Conservation (phyloP, 257 asterid genomes). For the Voacanga thouarsii region DNA sequence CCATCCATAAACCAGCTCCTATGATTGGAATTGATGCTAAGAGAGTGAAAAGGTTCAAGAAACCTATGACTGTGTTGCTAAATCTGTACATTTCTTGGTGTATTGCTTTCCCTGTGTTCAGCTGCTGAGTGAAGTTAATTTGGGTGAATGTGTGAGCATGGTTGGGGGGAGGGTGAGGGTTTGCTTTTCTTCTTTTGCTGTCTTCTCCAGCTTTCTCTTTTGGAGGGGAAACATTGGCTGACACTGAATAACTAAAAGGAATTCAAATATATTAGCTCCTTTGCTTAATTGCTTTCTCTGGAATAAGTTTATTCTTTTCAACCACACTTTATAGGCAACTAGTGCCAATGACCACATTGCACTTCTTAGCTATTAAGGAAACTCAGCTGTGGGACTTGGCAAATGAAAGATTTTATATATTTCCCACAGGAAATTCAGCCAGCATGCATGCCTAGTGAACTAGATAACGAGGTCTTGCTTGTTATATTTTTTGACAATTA, state of each 20-base stretch:
- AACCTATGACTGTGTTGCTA: slow-evolving; percentile 90
- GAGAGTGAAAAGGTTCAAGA: slow-evolving; percentile 83
- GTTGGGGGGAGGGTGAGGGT: neutral
- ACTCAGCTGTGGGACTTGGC: neutral
- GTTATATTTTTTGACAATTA: too few species aligned
- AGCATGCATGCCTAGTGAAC: too few species aligned
- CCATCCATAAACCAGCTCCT: slow-evolving; percentile 97
- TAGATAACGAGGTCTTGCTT: too few species aligned
- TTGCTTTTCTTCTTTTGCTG: slow-evolving; percentile 9
- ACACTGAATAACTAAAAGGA: slow-evolving; percentile 1
- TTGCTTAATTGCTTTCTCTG: slow-evolving; percentile 35
- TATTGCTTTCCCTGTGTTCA: neutral
- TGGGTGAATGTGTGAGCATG: slow-evolving; percentile 1
- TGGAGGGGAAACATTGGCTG: slow-evolving; percentile 7
- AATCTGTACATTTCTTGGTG: slow-evolving; percentile 51
- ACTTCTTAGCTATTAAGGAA: slow-evolving; percentile 81
- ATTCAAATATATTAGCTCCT: slow-evolving; percentile 22
- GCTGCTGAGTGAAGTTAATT: neutral
- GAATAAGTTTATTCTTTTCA: slow-evolving; percentile 34
- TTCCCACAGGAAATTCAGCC: neutral
- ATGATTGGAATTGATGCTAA: slow-evolving; percentile 90
- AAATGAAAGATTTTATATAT: neutral
- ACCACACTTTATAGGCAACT: slow-evolving; percentile 29
- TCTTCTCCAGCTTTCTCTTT: slow-evolving; percentile 15
- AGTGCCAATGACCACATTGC: slow-evolving; percentile 29